phyloP scores from a whole-genome alignment of 1,284 basidiomycete species.

The Cystobasidium pallidum region DNA sequence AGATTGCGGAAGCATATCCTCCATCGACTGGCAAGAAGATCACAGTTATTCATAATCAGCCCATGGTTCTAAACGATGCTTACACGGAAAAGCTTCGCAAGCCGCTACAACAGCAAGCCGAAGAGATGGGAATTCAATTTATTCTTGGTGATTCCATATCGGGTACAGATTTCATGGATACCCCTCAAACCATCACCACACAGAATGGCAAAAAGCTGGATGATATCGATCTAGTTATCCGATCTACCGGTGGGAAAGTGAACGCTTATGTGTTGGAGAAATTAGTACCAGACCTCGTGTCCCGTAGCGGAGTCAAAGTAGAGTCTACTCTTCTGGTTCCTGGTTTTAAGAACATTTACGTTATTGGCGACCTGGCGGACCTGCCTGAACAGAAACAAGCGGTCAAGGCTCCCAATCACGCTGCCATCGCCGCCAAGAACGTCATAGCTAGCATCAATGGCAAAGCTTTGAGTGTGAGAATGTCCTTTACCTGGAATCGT shows the following conservation, averaged over 20 bases:
- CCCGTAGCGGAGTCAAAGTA: constrained; percentile 34
- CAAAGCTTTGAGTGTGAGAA: constrained; percentile 20
- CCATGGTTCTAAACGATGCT: constrained; percentile 32
- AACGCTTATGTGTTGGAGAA: constrained; percentile 15
- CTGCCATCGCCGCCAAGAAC: constrained; percentile 30
- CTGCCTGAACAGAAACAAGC: constrained; percentile 43
- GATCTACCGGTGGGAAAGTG: constrained; percentile 28
- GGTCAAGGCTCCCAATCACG: constrained; percentile 23
- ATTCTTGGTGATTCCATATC: constrained; percentile 20
- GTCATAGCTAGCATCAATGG: constrained; percentile 28
- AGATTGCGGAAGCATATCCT: constrained; percentile 37
- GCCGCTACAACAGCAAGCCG: constrained; percentile 21
- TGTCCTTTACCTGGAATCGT: background rate
- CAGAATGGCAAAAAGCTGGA: constrained; percentile 21
- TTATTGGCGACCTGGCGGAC: constrained; percentile 38
- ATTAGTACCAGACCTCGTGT: constrained; percentile 10
- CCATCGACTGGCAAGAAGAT: constrained; percentile 33
- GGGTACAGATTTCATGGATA: constrained; percentile 20
- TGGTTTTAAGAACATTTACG: constrained; percentile 34
- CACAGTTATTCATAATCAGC: constrained; percentile 35
- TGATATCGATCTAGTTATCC: constrained; percentile 38
- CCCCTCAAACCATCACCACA: constrained; percentile 18
- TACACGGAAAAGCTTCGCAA: constrained; percentile 33
- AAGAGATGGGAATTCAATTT: constrained; percentile 26
- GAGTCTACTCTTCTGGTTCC: constrained; percentile 29